Evolutionary conservation across 192 early-diverging fungal species (phyloP).

Genomic region (Gorgonomyces haynaldii): DNA sequence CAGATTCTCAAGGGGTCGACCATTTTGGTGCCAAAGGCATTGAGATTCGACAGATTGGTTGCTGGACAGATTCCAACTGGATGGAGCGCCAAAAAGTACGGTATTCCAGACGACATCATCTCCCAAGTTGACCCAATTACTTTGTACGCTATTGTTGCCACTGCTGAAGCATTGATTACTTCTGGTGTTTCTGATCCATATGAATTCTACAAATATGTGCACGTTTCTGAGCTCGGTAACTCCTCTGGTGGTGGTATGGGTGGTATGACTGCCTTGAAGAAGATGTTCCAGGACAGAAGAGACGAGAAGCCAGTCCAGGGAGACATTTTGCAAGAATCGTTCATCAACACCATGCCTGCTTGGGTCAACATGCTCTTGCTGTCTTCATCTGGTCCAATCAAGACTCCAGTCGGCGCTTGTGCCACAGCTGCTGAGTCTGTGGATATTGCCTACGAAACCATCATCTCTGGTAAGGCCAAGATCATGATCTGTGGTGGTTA

Average conservation of each 20-base stretch:
- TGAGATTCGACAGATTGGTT: slow-evolving; percentile 78
- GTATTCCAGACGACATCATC: slow-evolving; percentile 82
- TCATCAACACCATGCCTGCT: slow-evolving; percentile 90
- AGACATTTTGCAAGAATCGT: slow-evolving; percentile 91
- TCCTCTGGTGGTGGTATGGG: slow-evolving; percentile 81
- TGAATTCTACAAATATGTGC: slow-evolving; percentile 93
- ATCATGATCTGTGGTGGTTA: slow-evolving; percentile 87
- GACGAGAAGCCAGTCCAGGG: slow-evolving; percentile 75
- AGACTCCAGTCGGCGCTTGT: slow-evolving; percentile 86
- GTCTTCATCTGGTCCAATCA: slow-evolving; percentile 86
- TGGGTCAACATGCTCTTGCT: slow-evolving; percentile 96
- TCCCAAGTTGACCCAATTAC: slow-evolving; percentile 87
- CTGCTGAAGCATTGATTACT: slow-evolving; percentile 80
- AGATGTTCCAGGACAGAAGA: slow-evolving; percentile 58
- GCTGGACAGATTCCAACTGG: slow-evolving; percentile 92
- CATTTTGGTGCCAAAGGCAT: slow-evolving; percentile 84
- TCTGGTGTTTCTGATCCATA: slow-evolving; percentile 93
- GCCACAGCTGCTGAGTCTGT: slow-evolving; percentile 84
- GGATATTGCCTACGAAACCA: slow-evolving; percentile 83
- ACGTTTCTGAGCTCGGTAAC: slow-evolving; percentile 90
- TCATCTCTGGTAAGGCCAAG: slow-evolving; percentile 81
- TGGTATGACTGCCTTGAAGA: slow-evolving; percentile 65
- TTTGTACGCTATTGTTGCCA: slow-evolving; percentile 77
- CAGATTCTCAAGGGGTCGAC: slow-evolving; percentile 77
- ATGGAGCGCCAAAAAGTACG: slow-evolving; percentile 85